Conservation (phyloP, 768 basidiomycete species). For the Phylloporus scabripes region DNA sequence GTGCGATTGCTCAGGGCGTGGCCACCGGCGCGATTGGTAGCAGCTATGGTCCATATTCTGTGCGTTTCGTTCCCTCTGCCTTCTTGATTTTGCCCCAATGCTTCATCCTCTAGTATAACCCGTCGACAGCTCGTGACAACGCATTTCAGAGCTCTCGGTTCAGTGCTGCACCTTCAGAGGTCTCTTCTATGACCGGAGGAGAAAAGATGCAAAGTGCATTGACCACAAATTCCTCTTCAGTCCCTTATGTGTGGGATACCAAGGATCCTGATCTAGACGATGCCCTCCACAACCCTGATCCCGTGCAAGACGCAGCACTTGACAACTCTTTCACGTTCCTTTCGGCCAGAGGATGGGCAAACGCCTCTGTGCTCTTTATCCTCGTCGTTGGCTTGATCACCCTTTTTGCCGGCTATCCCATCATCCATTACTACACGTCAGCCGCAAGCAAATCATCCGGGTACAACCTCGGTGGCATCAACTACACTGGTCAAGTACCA, state of each 20-base stretch:
- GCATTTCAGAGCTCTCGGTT: slow-evolving; percentile 51
- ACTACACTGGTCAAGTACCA: slow-evolving; percentile 84
- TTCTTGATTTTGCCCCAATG: slow-evolving; percentile 1
- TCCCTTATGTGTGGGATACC: slow-evolving; percentile 71
- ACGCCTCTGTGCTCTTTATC: slow-evolving; percentile 66
- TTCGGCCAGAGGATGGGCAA: slow-evolving; percentile 79
- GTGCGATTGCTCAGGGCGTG: slow-evolving; percentile 69
- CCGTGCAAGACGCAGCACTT: slow-evolving; percentile 56
- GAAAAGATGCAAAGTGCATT: slow-evolving; percentile 31
- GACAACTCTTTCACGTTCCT: slow-evolving; percentile 65
- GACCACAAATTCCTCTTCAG: slow-evolving; percentile 48
- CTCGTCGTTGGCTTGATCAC: slow-evolving; percentile 64
- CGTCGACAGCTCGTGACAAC: slow-evolving; percentile 36
- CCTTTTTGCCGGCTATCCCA: slow-evolving; percentile 86
- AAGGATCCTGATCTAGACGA: slow-evolving; percentile 88
- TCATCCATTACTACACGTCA: slow-evolving; percentile 53
- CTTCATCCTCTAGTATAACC: slow-evolving; percentile 46
- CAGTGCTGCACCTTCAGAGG: slow-evolving; percentile 49
- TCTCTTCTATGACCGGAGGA: slow-evolving; percentile 33
- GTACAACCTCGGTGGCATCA: slow-evolving; percentile 82
- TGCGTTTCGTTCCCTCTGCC: slow-evolving; percentile 32
- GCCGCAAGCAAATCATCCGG: slow-evolving; percentile 34
- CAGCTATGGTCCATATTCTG: slow-evolving; percentile 85
- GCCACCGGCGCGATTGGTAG: slow-evolving; percentile 74
- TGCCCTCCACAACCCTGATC: slow-evolving; percentile 82